phyloP scores from a whole-genome alignment of 257 asterid species.

The Ocimum tenuiflorum region DNA sequence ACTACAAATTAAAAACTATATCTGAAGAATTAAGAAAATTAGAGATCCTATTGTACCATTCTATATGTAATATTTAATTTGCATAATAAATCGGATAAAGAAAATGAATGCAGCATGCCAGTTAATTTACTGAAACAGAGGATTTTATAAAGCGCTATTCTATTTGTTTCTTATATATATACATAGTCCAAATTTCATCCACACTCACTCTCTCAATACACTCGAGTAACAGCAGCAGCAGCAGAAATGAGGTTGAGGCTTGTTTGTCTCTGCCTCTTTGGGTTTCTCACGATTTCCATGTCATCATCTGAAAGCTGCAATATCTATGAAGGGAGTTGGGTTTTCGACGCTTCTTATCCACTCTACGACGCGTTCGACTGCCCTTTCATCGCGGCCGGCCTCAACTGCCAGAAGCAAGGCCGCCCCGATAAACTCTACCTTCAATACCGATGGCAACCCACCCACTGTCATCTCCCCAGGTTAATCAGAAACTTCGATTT shows the following conservation, averaged over 20 bases:
- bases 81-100: not conserved
- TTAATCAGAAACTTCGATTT: too few species aligned
- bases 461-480: slow-evolving; percentile 44
- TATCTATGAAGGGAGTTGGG: slow-evolving; percentile 59
- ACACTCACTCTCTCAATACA: too few species aligned
- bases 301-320: slow-evolving; percentile 28
- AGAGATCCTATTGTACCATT: too few species aligned
- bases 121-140: not conserved
- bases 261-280: not conserved
- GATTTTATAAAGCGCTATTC: not conserved
- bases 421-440: slow-evolving; percentile 41
- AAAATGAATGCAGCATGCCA: not conserved
- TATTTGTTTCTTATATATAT: not conserved
- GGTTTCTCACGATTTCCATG: not conserved
- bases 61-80: not conserved
- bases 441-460: slow-evolving; percentile 56
- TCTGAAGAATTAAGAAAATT: too few species aligned
- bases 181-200: not conserved
- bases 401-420: slow-evolving; percentile 57
- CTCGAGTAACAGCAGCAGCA: not conserved
- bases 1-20: too few species aligned
- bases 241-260: not conserved
- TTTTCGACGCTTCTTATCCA: slow-evolving; percentile 41
- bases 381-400: slow-evolving; percentile 44
- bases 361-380: slow-evolving; percentile 46